A percentile compares a stretch with the other conserved stretches of the same genome.
Conservation (phyloP, 495 filamentous ascomycete species). For the Penicillium atrosanguineum region DNA sequence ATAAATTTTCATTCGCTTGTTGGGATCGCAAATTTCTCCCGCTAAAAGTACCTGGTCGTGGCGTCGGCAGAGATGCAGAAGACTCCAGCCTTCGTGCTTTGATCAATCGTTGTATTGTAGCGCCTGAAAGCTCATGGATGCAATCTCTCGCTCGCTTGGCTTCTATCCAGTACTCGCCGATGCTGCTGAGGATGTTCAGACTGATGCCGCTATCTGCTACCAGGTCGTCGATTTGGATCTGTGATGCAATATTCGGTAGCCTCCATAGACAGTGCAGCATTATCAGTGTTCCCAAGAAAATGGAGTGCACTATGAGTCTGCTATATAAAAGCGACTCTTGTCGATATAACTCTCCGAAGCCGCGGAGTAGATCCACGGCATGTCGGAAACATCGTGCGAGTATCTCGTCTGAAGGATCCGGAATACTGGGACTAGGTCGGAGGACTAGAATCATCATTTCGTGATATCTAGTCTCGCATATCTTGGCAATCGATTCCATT, state of each 20-base stretch:
- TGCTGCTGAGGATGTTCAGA: conserved; percentile 44
- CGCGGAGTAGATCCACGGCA: conserved; percentile 31
- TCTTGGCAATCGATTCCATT: conserved; percentile 19
- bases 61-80: neutral
- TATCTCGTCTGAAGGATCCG: conserved; percentile 35
- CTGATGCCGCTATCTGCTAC: conserved; percentile 35
- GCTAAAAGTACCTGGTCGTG: neutral
- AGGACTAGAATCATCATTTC: conserved; percentile 43
- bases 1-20: neutral
- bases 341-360: conserved; percentile 34
- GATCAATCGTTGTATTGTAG: conserved; percentile 38
- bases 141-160: conserved; percentile 44
- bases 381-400: conserved; percentile 37
- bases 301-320: conserved; percentile 40
- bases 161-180: conserved; percentile 46
- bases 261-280: conserved; percentile 45
- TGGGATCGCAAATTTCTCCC: neutral
- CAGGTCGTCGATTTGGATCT: conserved; percentile 38
- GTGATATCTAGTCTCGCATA: conserved; percentile 41
- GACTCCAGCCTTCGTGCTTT: conserved; percentile 21
- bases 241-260: conserved; percentile 30
- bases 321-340: conserved; percentile 37
- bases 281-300: conserved; percentile 40
- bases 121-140: conserved; percentile 37
- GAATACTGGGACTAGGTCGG: conserved; percentile 42